These are phyloP conservation scores for Candida silvatica DNA, from an alignment of 805 yeast species.

Conservation along the genomic window DNA sequence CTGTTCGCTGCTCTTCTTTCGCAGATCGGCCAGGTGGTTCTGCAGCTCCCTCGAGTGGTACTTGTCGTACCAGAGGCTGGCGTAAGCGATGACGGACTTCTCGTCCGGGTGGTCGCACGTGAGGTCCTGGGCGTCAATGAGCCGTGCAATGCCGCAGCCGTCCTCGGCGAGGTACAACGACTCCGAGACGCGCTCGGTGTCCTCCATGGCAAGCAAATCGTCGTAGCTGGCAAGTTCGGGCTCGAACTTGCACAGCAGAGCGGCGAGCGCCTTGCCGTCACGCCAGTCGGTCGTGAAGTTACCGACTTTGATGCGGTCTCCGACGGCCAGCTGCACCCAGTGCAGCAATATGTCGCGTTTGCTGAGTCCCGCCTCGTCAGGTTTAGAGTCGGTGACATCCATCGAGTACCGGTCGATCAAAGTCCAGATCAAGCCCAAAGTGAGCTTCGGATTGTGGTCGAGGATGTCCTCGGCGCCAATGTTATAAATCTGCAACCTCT, in stretches of 20 bases:
- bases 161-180: constrained; percentile 36
- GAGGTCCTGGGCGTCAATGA: constrained; percentile 50
- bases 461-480: constrained; percentile 42
- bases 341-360: constrained; percentile 32
- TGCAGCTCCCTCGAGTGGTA: constrained; percentile 15
- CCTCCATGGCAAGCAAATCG: constrained; percentile 13
- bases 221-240: constrained; percentile 31
- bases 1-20: background rate
- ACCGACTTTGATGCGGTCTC: constrained; percentile 26
- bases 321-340: constrained; percentile 47
- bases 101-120: constrained; percentile 46
- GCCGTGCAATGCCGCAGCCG: constrained; percentile 39
- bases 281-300: constrained; percentile 54
- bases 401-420: constrained; percentile 32
- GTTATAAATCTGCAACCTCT: constrained; percentile 30
- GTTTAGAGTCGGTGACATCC: background rate
- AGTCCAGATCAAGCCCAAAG: constrained; percentile 42
- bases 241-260: constrained; percentile 32
- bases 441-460: constrained; percentile 38
- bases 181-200: constrained; percentile 12
- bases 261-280: constrained; percentile 38
- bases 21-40: background rate
- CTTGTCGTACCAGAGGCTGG: constrained; percentile 50
- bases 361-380: background rate
- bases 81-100: constrained; percentile 46